Evolutionary conservation across 106 monocot species (phyloP).

Genomic region (Agapanthus africanus): DNA sequence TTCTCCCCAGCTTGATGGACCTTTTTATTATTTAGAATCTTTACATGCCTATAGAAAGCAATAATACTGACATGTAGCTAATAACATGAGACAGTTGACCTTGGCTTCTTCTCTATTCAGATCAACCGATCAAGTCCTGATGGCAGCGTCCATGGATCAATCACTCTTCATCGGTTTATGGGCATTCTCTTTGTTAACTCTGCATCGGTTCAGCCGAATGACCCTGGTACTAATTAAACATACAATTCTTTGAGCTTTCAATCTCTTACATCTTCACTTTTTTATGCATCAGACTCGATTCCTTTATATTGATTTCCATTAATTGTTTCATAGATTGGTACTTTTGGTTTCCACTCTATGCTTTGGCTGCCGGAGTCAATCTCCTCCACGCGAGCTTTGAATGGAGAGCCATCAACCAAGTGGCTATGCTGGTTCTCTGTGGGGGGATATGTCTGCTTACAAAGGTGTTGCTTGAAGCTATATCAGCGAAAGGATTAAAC

Average conservation of each 20-base stretch:
- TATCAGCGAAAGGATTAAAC: constrained; percentile 15
- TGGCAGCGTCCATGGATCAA: constrained; percentile 2
- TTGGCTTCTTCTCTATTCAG: not conserved
- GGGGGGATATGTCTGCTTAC: constrained; percentile 24
- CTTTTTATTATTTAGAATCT: no score
- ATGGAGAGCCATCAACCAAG: constrained; percentile 2
- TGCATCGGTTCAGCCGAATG: constrained; percentile 60
- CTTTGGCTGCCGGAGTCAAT: constrained; percentile 35
- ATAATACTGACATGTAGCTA: no score
- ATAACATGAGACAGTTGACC: not conserved
- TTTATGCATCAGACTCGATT: not conserved
- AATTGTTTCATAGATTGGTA: constrained; percentile 63
- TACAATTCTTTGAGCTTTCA: not conserved
- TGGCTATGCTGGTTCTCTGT: constrained; percentile 9
- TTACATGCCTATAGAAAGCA: no score
- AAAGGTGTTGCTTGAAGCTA: constrained; percentile 41
- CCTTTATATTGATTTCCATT: not conserved
- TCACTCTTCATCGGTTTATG: constrained; percentile 33
- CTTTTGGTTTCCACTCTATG: constrained; percentile 64
- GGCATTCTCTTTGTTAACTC: constrained; percentile 56
- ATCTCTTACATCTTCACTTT: not conserved
- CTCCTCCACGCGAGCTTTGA: constrained; percentile 1
- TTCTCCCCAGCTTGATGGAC: no score
- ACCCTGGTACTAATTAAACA: constrained; percentile 47
- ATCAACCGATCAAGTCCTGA: not conserved